Evolutionary conservation across 805 yeast species (phyloP).

Genomic region (Candida verbasci): DNA sequence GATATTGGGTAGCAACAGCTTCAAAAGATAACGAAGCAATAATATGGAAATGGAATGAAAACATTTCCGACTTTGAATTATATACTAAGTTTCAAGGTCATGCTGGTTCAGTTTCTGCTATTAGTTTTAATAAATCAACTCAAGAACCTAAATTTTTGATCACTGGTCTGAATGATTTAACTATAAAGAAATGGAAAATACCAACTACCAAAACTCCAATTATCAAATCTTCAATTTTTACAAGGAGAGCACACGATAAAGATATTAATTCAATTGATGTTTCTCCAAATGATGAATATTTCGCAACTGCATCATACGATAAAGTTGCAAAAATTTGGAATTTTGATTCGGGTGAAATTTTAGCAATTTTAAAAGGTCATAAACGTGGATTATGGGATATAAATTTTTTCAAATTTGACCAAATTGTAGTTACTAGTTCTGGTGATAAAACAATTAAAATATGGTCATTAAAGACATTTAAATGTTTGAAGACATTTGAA

Average conservation of each 20-base stretch:
- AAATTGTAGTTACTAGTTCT: constrained; percentile 73
- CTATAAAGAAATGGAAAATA: constrained; percentile 80
- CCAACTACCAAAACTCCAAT: constrained; percentile 37
- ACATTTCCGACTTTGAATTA: constrained; percentile 30
- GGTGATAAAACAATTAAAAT: constrained; percentile 89
- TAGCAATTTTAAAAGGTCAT: constrained; percentile 85
- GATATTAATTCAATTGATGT: constrained; percentile 88
- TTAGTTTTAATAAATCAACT: constrained; percentile 62
- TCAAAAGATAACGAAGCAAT: constrained; percentile 85
- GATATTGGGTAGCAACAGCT: constrained; percentile 87
- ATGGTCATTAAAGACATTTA: constrained; percentile 80
- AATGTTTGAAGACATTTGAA: constrained; percentile 79
- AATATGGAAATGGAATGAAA: constrained; percentile 67
- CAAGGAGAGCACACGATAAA: constrained; percentile 95
- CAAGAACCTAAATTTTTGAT: constrained; percentile 60
- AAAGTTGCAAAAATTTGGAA: constrained; percentile 90
- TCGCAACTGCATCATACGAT: constrained; percentile 95
- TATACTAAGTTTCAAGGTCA: constrained; percentile 80
- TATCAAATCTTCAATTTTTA: constrained; percentile 69
- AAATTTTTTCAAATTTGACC: constrained; percentile 74
- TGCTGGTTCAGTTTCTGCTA: constrained; percentile 79
- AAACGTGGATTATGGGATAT: constrained; percentile 94
- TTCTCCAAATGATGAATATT: constrained; percentile 81
- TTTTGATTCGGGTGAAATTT: constrained; percentile 75
- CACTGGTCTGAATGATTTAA: constrained; percentile 82